A percentile compares a stretch with the other conserved stretches of the same genome.
phyloP scores from a whole-genome alignment of 2,329 filamentous ascomycete genomes.

The Colletotrichum echinochloae region DNA sequence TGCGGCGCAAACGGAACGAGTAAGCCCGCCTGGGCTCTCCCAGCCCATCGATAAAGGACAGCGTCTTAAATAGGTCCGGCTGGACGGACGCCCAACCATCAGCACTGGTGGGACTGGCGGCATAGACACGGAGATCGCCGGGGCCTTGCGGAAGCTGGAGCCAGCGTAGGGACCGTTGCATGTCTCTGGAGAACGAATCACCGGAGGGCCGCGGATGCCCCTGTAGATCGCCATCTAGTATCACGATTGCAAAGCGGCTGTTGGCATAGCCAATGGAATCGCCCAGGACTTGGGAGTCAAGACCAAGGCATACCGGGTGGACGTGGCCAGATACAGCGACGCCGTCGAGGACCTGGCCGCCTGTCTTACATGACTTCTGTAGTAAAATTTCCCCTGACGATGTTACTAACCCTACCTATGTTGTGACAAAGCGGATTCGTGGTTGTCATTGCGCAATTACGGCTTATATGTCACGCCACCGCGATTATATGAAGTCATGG shows the following conservation, averaged over 20 bases:
- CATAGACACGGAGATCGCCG: slow-evolving; percentile 30
- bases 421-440: too few relatives aligned
- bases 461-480: too few relatives aligned
- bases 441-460: too few relatives aligned
- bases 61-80: slow-evolving; percentile 37
- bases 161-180: slow-evolving; percentile 24
- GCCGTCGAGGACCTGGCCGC: slow-evolving; percentile 51
- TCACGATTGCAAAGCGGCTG: slow-evolving; percentile 24
- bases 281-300: slow-evolving; percentile 25
- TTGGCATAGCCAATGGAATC: slow-evolving; percentile 2
- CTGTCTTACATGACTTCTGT: too few relatives aligned
- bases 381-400: too few relatives aligned
- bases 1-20: slow-evolving; percentile 4
- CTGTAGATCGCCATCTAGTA: slow-evolving; percentile 30
- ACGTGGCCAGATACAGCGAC: slow-evolving; percentile 49
- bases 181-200: neutral
- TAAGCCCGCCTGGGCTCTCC: slow-evolving; percentile 29
- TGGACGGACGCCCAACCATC: slow-evolving; percentile 33
- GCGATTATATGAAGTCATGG: too few relatives aligned
- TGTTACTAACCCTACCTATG: too few relatives aligned
- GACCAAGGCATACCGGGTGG: slow-evolving; percentile 51
- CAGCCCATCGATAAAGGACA: slow-evolving; percentile 20
- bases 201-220: neutral
- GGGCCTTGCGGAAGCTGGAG: slow-evolving; percentile 29
- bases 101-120: slow-evolving; percentile 26